These are phyloP conservation scores for Apocynum venetum DNA, from an alignment of 257 asterid species.

Conservation along the genomic window DNA sequence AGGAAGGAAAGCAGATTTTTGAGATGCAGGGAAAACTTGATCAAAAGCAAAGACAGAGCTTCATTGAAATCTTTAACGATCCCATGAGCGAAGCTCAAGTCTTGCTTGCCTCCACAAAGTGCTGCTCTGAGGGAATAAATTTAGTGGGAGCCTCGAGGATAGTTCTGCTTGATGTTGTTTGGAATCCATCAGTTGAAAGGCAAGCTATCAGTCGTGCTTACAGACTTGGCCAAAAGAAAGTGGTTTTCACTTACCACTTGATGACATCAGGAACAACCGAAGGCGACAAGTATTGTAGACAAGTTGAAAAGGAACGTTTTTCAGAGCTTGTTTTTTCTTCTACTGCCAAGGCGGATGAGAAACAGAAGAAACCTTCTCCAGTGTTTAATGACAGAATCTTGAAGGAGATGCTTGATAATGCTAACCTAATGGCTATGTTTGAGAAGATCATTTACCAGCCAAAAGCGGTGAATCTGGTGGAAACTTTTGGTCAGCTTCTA, in stretches of 20 bases:
- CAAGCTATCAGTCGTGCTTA: slow-evolving; percentile 62
- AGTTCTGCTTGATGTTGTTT: slow-evolving; percentile 47
- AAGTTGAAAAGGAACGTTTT: slow-evolving; percentile 35
- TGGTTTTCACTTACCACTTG: slow-evolving; percentile 47
- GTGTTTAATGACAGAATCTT: slow-evolving; percentile 30
- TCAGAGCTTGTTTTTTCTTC: slow-evolving; percentile 44
- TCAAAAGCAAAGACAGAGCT: slow-evolving; percentile 33
- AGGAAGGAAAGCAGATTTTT: slow-evolving; percentile 39
- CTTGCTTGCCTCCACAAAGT: slow-evolving; percentile 47
- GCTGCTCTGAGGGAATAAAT: slow-evolving; percentile 63
- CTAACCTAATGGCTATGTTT: slow-evolving; percentile 22
- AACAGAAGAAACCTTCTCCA: not conserved
- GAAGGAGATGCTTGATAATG: slow-evolving; percentile 33
- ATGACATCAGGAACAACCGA: slow-evolving; percentile 44
- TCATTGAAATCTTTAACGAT: slow-evolving; percentile 42
- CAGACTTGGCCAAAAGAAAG: slow-evolving; percentile 49
- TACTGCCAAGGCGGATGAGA: slow-evolving; percentile 1
- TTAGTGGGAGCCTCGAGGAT: slow-evolving; percentile 58
- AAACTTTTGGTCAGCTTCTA: not conserved
- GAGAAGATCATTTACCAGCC: slow-evolving; percentile 49
- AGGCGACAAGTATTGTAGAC: slow-evolving; percentile 27
- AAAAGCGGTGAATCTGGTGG: slow-evolving; percentile 11
- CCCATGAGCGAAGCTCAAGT: slow-evolving; percentile 44
- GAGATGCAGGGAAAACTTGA: slow-evolving; percentile 49
- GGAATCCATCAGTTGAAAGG: slow-evolving; percentile 64